Base-by-base conservation (phyloP, 23 red algal species). In the Agarophyton chilense region DNA sequence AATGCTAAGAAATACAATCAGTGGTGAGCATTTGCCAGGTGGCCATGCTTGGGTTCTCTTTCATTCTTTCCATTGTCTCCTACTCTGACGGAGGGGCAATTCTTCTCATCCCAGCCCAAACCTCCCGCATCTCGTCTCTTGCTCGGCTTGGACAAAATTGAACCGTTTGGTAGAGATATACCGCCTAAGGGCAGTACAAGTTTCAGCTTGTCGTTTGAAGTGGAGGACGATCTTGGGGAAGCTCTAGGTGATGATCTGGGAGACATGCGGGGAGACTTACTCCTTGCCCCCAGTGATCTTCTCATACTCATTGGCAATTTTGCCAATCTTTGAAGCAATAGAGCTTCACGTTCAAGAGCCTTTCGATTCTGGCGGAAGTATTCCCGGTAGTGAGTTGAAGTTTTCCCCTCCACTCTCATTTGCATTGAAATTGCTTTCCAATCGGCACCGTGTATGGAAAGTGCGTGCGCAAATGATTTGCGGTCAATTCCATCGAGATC, bases 311-410 rank as follows among this genome's bases (percentile, higher is more conserved):
- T 40, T 40, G 64, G 64, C 18, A 70, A 22, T 33, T 70, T 70
- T 26, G 36, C 64, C 40, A 33, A 14, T 21, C 64, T 36, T n/a
- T 42, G 64, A 36, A 70, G 38, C 32, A 70, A 5, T 42, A 70
- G 28, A 1, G 64, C 64, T 26, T 70, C 64, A 14, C 28, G 9
- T 18, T 70, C 64, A 64, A 81, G 89, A 18, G 40, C 31, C 45
- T 65, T 58, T 74, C 68, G 33, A 49, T 86, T 77, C 35, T 50
- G 42, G n/a, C 72, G 65, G 57, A 53, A 87, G 58, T 63, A 83
- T 78, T 72, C 55, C 5, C 93, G 77, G 53, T 79, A 83, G 49
- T 81, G 81, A 3, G 67, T 54, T 3, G 83, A 88, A 10, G 83
- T 70, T 47, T 88, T 88, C 0, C 65, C 83, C 33, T 53, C 46